Evolutionary conservation across 2,329 filamentous ascomycete species (phyloP).

Genomic region (Trichophyton simii): DNA sequence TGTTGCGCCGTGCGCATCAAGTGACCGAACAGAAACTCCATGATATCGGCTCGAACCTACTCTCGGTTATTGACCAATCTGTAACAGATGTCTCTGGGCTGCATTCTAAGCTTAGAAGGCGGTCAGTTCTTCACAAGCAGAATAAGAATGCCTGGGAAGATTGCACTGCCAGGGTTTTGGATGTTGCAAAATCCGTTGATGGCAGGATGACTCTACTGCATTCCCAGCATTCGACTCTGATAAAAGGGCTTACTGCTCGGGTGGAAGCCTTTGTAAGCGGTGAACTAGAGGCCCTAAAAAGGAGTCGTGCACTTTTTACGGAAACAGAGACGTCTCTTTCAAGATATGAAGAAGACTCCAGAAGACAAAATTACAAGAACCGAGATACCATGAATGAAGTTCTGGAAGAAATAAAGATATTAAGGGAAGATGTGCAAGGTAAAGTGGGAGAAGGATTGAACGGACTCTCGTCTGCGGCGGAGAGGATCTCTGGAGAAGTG

Average conservation of each 20-base stretch:
- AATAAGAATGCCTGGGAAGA: slow-evolving; percentile 70
- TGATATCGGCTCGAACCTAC: slow-evolving; percentile 59
- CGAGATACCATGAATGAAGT: slow-evolving; percentile 83
- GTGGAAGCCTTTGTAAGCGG: slow-evolving; percentile 66
- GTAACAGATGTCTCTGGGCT: slow-evolving; percentile 70
- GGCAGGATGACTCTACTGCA: slow-evolving; percentile 60
- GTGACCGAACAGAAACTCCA: slow-evolving; percentile 68
- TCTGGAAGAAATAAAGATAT: slow-evolving; percentile 78
- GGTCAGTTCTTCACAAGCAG: slow-evolving; percentile 66
- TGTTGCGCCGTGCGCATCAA: slow-evolving; percentile 71
- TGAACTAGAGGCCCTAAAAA: slow-evolving; percentile 59
- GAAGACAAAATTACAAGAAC: slow-evolving; percentile 39
- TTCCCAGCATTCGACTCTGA: slow-evolving; percentile 56
- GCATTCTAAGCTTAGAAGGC: slow-evolving; percentile 73
- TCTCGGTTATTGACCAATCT: slow-evolving; percentile 64
- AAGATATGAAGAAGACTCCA: slow-evolving; percentile 54
- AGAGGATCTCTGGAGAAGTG: slow-evolving; percentile 80
- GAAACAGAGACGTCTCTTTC: slow-evolving; percentile 57
- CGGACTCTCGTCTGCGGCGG: slow-evolving; percentile 69
- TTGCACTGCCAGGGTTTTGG: slow-evolving; percentile 61
- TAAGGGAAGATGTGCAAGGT: slow-evolving; percentile 76
- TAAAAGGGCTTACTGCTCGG: slow-evolving; percentile 53
- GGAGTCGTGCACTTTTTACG: slow-evolving; percentile 58
- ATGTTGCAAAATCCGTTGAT: slow-evolving; percentile 68
- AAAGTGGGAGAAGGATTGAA: slow-evolving; percentile 75